Conservation (phyloP, 2,329 filamentous ascomycete species). For the Colletotrichum euphorbiae region DNA sequence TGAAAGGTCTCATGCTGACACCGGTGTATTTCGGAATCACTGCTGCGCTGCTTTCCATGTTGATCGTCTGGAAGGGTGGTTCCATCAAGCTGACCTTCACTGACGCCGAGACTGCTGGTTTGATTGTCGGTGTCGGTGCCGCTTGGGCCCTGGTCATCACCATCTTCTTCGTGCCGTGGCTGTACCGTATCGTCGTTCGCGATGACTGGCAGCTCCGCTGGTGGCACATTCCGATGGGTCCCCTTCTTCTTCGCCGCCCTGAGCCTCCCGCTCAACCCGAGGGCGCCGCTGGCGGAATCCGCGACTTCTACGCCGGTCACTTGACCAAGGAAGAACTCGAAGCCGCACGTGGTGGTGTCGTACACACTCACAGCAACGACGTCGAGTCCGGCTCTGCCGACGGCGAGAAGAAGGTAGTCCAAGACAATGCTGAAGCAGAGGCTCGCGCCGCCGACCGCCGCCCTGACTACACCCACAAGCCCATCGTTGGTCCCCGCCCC, state of each 20-base stretch:
- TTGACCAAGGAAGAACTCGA: conserved; percentile 60
- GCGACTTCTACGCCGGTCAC: conserved; percentile 64
- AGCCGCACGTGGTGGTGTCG: conserved; percentile 44
- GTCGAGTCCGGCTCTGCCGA: conserved; percentile 43
- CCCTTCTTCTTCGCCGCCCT: conserved; percentile 57
- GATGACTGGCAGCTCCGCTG: conserved; percentile 67
- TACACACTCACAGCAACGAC: conserved; percentile 34
- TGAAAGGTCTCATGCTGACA: conserved; percentile 55
- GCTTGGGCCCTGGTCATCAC: conserved; percentile 56
- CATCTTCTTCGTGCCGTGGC: conserved; percentile 65
- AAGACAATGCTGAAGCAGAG: conserved; percentile 41
- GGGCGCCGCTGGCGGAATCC: conserved; percentile 50
- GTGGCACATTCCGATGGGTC: conserved; percentile 62
- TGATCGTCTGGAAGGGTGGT: conserved; percentile 41
- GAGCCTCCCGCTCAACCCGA: conserved; percentile 51
- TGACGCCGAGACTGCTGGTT: conserved; percentile 55
- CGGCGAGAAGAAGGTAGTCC: conserved; percentile 48
- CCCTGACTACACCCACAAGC: conserved; percentile 38
- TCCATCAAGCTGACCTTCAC: conserved; percentile 37
- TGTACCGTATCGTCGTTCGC: conserved; percentile 64
- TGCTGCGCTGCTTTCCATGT: conserved; percentile 46
- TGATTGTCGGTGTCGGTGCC: conserved; percentile 61
- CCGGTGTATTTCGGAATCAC: conserved; percentile 70
- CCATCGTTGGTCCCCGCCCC: conserved; percentile 48
- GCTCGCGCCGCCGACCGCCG: conserved; percentile 11